Evolutionary conservation across 139 green algal genomes (phyloP).

Genomic region (Microglena sp.): DNA sequence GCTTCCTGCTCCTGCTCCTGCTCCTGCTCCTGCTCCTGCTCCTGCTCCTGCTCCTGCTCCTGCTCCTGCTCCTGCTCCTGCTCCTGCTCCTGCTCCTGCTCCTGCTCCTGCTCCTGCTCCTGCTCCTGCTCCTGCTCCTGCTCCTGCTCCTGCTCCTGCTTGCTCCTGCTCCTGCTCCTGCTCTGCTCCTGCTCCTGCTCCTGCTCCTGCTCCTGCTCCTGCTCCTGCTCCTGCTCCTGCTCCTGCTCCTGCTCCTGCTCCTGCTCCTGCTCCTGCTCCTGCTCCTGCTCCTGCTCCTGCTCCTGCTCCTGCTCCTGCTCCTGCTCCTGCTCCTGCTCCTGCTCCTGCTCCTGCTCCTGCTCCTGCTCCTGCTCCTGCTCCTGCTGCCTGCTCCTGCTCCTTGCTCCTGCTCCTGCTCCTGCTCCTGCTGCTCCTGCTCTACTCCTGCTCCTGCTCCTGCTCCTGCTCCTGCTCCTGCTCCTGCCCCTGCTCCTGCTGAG

Average conservation of each 20-base stretch:
- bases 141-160: constrained; percentile 1
- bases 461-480: no score
- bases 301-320: constrained; percentile 1
- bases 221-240: constrained; percentile 1
- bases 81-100: constrained; percentile 1
- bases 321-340: constrained; percentile 1
- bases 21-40: constrained; percentile 1
- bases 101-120: constrained; percentile 1
- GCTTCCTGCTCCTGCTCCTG: no score
- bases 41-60: constrained; percentile 1
- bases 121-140: constrained; percentile 1
- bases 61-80: constrained; percentile 1
- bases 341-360: constrained; percentile 1
- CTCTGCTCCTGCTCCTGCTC: constrained; percentile 1
- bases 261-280: constrained; percentile 1
- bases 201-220: constrained; percentile 1
- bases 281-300: constrained; percentile 1
- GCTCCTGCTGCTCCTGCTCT: no score
- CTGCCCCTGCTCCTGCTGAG: no score
- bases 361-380: constrained; percentile 1
- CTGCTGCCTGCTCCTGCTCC: no score
- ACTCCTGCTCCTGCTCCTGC: no score
- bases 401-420: no score
- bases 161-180: no score
- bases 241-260: constrained; percentile 1